Evolutionary conservation across 2,329 filamentous ascomycete species (phyloP), one percentile per base, ranked within the genome.

Genomic region (Akanthomyces uredinophilus): DNA sequence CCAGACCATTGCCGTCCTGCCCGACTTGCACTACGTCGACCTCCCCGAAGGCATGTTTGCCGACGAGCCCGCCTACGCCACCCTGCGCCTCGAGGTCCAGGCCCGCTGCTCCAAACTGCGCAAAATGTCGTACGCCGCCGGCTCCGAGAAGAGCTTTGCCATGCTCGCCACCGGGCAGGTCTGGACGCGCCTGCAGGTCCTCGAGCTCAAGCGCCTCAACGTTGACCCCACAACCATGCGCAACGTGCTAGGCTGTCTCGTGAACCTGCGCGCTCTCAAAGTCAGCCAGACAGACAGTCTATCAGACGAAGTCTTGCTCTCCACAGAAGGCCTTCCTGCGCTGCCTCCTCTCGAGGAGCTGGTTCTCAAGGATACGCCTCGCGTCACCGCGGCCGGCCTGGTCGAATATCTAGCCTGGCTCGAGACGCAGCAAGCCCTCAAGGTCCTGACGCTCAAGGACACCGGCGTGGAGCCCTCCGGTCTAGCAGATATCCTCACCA

Each of bases 21-120:
- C 92, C 35, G 92, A 94, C 70, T 79, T 98, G 50, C 88, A 86
- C 72, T 97, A 95, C 73, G 88, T 96, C 67, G 94, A 98, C 74
- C 82, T 98, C 8, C 94, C 94, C 5, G 90, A 95, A 66, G 93
- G 92, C 55, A 85, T 96, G 73, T 97, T 88, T 76, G 86, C 83
- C 58, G 93, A 95, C 69, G 93, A 97, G 65, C 78, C 86, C 4
- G 82, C 84, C 35, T 96, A 89, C 69, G 78, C 88, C 60, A 87
- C 90, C 1, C 79, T 98, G 66, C 87, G 91, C 65, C 85, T 95
- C 68, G 93, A 96, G 74, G 80, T 97, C 27, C 90, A 96, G 77
- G 88, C 87, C 24, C 83, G 91, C 56, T 97, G 94, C 72, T 86
- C 89, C 13, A 87, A 94, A 70, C 81, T 98, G 61, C 85, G 92